Base-by-base conservation (phyloP, 805 yeast genomes). In the Saccharomycopsis vini region DNA sequence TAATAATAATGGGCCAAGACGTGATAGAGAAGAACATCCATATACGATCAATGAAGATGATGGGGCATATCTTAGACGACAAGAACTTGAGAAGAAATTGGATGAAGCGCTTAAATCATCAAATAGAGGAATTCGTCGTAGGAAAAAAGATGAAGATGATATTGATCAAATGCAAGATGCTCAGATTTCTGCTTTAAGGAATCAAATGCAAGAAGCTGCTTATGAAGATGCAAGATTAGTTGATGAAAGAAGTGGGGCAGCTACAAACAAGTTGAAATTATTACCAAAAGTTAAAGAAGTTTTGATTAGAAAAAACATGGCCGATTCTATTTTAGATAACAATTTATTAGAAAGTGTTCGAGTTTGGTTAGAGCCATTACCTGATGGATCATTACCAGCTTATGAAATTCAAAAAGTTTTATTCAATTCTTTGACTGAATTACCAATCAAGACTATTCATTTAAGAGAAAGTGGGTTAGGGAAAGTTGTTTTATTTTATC, bases 311-410 rank as follows among this genome's bases (percentile, higher is more conserved):
- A 87, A 87, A 2, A 83, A 81, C 59, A 69, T 92, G 54, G 89
- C 95, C 28, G 95, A 90, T 58, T 82, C 95, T 23, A 86, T 92
- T 47, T 71, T 92, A 56, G 99, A 92, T 66, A 92, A 92, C 61
- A 92, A 92, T 62, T 63, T 92, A 54, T 69, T 92, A 47, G 97
- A 90, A 56, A 90, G 95, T 40, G 89, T 92, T 22, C 75, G 97
- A 54, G 80, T 87, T 60, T 92, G 99, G 99, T 71, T 92, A 46
- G 99, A 92, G 62, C 99, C 99, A 24, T 71, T 92, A 55, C 98
- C 98, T 3, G 97, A 94, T 69, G 95, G 94, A 37, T 86, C 96
- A 9, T 71, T 92, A 64, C 99, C 99, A n/a, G 89, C 95, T 1
- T 92, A 83, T 65, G 95, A 88, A 61, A 90, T 92, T 52, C 98